Conservation (phyloP, 257 asterid species). For the Solanum stenotomum region DNA sequence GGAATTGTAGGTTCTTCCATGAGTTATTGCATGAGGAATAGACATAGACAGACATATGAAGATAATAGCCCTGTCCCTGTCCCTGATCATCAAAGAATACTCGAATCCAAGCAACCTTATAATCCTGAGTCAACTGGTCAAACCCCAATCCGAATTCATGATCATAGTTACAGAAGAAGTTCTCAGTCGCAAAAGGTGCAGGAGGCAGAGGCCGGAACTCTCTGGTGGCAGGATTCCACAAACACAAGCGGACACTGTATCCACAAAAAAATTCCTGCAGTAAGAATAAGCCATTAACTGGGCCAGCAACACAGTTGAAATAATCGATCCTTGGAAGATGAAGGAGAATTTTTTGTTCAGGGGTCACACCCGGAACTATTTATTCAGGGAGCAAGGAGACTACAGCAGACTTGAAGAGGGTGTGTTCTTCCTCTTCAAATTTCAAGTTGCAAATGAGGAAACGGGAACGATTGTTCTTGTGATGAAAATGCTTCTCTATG, state of each 20-base stretch:
- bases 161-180: too few relatives aligned
- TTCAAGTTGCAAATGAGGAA: too few relatives aligned
- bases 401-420: too few relatives aligned
- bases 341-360: neutral
- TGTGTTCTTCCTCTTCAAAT: too few relatives aligned
- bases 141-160: neutral
- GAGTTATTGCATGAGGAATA: neutral
- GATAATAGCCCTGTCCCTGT: neutral
- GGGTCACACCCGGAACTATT: neutral
- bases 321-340: neutral
- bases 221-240: neutral
- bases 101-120: neutral
- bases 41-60: too few relatives aligned
- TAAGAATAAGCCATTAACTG: neutral
- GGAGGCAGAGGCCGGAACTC: conserved; percentile 23
- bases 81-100: too few relatives aligned
- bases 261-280: neutral
- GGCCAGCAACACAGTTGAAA: neutral
- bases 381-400: neutral
- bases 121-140: neutral
- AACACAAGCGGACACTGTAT: neutral
- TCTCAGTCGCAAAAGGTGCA: neutral
- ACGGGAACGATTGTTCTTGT: too few relatives aligned
- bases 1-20: neutral
- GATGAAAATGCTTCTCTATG: conserved; percentile 6